Conservation (phyloP, 805 yeast genomes). For the Priceomyces medius region DNA sequence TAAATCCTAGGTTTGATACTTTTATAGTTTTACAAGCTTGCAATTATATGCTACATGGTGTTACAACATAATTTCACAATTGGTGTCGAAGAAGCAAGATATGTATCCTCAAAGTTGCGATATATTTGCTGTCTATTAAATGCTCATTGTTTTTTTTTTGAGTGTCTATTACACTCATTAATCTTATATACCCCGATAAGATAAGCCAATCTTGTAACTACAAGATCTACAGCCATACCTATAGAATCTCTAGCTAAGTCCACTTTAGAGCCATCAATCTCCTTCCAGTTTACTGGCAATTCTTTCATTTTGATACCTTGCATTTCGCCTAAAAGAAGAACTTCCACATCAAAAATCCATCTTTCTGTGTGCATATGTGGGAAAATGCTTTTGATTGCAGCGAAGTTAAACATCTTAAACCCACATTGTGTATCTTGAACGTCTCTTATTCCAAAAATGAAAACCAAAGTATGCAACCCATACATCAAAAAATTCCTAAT, state of each 20-base stretch:
- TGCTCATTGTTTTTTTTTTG: constrained; percentile 7
- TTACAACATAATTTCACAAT: too few relatives aligned
- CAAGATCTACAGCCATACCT: constrained; percentile 90
- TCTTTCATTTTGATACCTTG: constrained; percentile 69
- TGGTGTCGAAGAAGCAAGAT: too few relatives aligned
- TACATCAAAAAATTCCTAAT: constrained; percentile 91
- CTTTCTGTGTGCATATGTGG: constrained; percentile 95
- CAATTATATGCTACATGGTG: too few relatives aligned
- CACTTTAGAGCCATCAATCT: constrained; percentile 92
- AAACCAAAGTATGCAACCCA: constrained; percentile 83
- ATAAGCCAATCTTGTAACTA: constrained; percentile 87
- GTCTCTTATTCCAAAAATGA: constrained; percentile 80
- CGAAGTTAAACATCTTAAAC: constrained; percentile 82
- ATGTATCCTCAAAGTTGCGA: too few relatives aligned
- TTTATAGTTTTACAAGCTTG: too few relatives aligned
- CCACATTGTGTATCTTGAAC: constrained; percentile 97
- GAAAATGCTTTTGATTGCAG: constrained; percentile 64
- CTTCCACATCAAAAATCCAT: constrained; percentile 97
- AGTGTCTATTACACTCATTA: constrained; percentile 14
- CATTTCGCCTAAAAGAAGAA: constrained; percentile 73
- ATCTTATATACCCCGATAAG: constrained; percentile 72
- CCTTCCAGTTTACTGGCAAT: constrained; percentile 93
- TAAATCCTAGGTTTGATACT: too few relatives aligned
- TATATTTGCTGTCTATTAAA: constrained; percentile 13
- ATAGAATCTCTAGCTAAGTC: constrained; percentile 88